These are phyloP conservation scores for Lactuca sativa DNA, from an alignment of 129 eudicot species.

Conservation along the genomic window DNA sequence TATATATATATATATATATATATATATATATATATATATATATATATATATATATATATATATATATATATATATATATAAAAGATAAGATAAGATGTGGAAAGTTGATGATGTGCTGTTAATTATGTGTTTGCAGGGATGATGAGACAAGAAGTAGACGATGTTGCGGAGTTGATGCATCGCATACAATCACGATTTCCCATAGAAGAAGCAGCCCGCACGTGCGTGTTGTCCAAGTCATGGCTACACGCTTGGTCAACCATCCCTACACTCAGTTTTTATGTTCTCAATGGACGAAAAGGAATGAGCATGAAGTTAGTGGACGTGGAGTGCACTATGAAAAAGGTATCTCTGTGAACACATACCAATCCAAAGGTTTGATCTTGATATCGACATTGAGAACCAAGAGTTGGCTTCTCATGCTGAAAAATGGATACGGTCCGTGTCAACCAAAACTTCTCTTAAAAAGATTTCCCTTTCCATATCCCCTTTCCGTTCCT, in stretches of 20 bases:
- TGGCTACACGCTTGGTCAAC: slow-evolving; percentile 23
- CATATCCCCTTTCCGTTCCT: too few species aligned
- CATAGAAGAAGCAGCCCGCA: not conserved
- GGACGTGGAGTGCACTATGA: not conserved
- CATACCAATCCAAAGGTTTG: too few species aligned
- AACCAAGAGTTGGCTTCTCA: not conserved
- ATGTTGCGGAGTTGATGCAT: not conserved
- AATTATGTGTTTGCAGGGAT: too few species aligned
- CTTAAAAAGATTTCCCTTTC: not conserved
- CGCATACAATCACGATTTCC: not conserved
- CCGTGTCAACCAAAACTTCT: slow-evolving; percentile 1
- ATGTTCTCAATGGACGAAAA: not conserved
- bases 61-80: too few species aligned
- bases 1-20: too few species aligned
- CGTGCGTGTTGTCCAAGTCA: not conserved
- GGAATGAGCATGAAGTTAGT: not conserved
- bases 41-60: too few species aligned
- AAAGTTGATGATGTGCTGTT: too few species aligned
- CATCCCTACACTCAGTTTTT: slow-evolving; percentile 13
- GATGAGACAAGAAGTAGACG: not conserved
- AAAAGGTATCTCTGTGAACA: not conserved
- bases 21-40: too few species aligned
- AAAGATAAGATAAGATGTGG: too few species aligned
- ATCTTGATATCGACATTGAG: not conserved
- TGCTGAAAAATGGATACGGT: not conserved